Conservation (phyloP, 2,329 filamentous ascomycete species). For the Myriosclerotinia curreyana region DNA sequence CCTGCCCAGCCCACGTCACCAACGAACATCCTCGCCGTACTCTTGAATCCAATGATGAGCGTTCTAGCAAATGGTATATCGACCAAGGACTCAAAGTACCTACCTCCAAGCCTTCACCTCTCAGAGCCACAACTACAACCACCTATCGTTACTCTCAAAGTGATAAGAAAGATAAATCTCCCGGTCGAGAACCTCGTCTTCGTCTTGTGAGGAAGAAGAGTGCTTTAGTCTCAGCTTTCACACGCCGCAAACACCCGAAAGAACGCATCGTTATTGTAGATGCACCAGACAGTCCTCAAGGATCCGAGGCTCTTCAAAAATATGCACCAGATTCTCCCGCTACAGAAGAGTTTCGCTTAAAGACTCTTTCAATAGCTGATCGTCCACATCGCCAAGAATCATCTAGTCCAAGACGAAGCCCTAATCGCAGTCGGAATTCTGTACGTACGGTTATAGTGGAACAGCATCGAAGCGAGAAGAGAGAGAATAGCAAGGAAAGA, state of each 20-base stretch:
- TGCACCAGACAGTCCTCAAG: slow-evolving; percentile 45
- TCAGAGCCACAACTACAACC: slow-evolving; percentile 35
- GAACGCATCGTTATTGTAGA: slow-evolving; percentile 49
- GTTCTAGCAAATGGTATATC: slow-evolving; percentile 34
- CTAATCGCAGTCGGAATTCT: slow-evolving; percentile 26
- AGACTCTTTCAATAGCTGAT: slow-evolving; percentile 35
- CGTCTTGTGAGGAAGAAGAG: slow-evolving; percentile 36
- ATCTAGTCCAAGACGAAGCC: slow-evolving; percentile 26
- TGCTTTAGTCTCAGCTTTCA: slow-evolving; percentile 28
- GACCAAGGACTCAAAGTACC: slow-evolving; percentile 24
- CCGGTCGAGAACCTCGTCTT: slow-evolving; percentile 41
- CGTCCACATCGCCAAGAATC: slow-evolving; percentile 27
- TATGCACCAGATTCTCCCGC: slow-evolving; percentile 43
- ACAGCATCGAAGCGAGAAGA: slow-evolving; percentile 3
- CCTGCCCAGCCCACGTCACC: slow-evolving; percentile 45
- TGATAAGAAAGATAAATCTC: slow-evolving; percentile 35
- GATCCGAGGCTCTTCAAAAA: slow-evolving; percentile 45
- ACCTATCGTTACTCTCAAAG: slow-evolving; percentile 29
- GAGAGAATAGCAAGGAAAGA: slow-evolving; percentile 14
- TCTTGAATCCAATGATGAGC: slow-evolving; percentile 39
- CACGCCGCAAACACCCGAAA: slow-evolving; percentile 37
- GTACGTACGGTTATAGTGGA: slow-evolving; percentile 22
- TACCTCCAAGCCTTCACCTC: slow-evolving; percentile 36
- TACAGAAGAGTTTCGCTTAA: slow-evolving; percentile 32
- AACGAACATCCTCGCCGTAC: slow-evolving; percentile 45